Conservation (phyloP, 164 flowering plant genomes). For the Brasenia schreberi region DNA sequence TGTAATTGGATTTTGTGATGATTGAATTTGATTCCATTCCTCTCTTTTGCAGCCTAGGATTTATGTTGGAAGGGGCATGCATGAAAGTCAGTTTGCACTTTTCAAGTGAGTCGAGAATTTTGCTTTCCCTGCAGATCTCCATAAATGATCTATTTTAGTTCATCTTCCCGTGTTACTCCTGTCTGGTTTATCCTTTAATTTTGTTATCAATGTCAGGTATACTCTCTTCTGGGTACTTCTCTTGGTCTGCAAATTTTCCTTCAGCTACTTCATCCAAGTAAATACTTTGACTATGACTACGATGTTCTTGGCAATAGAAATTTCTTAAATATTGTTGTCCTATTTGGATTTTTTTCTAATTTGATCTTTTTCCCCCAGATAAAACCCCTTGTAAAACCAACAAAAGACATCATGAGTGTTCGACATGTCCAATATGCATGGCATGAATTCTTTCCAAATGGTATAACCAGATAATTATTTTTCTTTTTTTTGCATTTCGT, state of each 20-base stretch:
- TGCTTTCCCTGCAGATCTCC: neutral
- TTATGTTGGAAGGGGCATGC: slow-evolving; percentile 98
- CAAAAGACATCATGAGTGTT: slow-evolving; percentile 70
- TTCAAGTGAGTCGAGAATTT: slow-evolving; percentile 53
- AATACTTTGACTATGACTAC: neutral
- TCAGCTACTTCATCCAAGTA: slow-evolving; percentile 80
- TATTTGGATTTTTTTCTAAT: neutral
- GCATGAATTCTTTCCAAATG: slow-evolving; percentile 94
- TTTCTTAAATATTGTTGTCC: slow-evolving; percentile 1
- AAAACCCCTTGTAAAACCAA: slow-evolving; percentile 79
- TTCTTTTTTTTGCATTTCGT: slow-evolving; percentile 3
- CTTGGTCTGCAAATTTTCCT: slow-evolving; percentile 52
- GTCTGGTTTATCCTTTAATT: neutral
- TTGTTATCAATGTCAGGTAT: slow-evolving; percentile 39
- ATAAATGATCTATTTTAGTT: neutral
- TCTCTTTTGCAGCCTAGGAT: slow-evolving; percentile 58
- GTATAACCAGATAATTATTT: slow-evolving; percentile 19
- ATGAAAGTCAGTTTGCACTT: slow-evolving; percentile 88
- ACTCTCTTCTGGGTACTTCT: slow-evolving; percentile 87
- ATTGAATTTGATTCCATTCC: neutral
- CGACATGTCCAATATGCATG: slow-evolving; percentile 44
- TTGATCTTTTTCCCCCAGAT: slow-evolving; percentile 33
- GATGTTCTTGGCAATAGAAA: neutral
- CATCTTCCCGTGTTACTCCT: neutral
- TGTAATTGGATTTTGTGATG: neutral